These are phyloP conservation scores for Fragaria ananassa DNA, from an alignment of 306 rosid genomes.

Conservation along the genomic window DNA sequence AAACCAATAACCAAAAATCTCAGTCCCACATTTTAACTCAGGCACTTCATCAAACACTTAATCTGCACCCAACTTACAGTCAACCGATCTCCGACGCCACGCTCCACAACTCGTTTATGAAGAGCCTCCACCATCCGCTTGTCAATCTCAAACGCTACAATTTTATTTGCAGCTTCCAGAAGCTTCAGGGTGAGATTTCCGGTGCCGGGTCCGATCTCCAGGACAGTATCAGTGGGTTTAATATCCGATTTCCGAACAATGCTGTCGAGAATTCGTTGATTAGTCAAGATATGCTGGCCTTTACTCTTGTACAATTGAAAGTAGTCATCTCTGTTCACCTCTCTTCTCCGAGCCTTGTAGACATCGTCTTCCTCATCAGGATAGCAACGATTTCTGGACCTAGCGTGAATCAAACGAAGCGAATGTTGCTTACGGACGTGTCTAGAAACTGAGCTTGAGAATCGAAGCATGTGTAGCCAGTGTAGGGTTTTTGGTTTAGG, in stretches of 20 bases:
- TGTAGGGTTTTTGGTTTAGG: not conserved
- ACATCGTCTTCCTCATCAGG: conserved; percentile 11
- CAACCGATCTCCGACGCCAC: conserved; percentile 27
- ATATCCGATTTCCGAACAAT: conserved; percentile 66
- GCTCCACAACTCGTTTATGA: conserved; percentile 47
- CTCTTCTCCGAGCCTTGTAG: conserved; percentile 17
- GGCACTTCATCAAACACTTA: conserved; percentile 49
- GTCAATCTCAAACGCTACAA: conserved; percentile 73
- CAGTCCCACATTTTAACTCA: not conserved
- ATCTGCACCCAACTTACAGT: conserved; percentile 34
- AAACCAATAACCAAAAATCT: conserved; percentile 24
- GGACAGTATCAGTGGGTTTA: conserved; percentile 69
- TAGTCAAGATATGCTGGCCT: conserved; percentile 84
- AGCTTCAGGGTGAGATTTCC: conserved; percentile 89
- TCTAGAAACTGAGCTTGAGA: conserved; percentile 20
- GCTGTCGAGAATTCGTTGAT: conserved; percentile 62
- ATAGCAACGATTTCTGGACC: conserved; percentile 27
- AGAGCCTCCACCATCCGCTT: conserved; percentile 72
- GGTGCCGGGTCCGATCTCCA: conserved; percentile 97
- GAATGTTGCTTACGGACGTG: conserved; percentile 13
- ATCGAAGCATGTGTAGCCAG: conserved; percentile 37
- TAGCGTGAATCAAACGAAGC: conserved; percentile 29
- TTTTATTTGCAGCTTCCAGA: conserved; percentile 57
- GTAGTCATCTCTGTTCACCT: conserved; percentile 15
- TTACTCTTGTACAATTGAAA: conserved; percentile 58